Base-by-base conservation (phyloP, 192 early-diverging fungal genomes). In the Coemansia sp. region DNA sequence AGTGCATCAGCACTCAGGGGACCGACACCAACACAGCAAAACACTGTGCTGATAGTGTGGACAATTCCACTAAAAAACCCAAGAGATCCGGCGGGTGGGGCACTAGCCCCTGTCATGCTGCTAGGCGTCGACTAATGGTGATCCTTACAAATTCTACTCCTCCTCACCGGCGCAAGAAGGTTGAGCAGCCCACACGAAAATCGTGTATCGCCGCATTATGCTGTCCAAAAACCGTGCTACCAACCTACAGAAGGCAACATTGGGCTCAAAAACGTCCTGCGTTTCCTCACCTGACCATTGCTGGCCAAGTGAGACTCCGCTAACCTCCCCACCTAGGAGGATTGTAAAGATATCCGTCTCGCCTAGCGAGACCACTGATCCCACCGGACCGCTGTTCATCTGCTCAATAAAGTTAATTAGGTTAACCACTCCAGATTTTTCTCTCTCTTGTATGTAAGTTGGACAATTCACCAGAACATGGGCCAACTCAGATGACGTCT, bases 201-300 rank as follows among this genome's bases (percentile, higher is more conserved):
- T 54, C 52, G 24, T 54, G 52, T 54, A 11, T 24, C 22, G 52
- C 27, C 52, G 52, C 52, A 54, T 54, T 29, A 54, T 54, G 27
- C 52, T 54, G 52, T 54, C 52, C 52, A 54, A 29, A 12, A 54
- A 54, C 52, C 52, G n/a, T 54, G 52, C 52, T 54, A 54, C 52
- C 52, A 54, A 24, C 22, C 52, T 54, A 54, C 52, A 24, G 24
- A 54, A 54, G 52, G 52, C 52, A 54, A 54, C 22, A 54, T 54
- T 54, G n/a, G 52, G 52, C 22, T 54, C 52, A 54, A 54, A 24
- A 54, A 54, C 52, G 11, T 54, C 52, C 52, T 54, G 52, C 2
- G 52, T 54, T 29, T 54, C 52, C 52, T 54, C 52, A 54, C 52
- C 52, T 54, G 52, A 24, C 52, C 52, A 8, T 51, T 51, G 13